Evolutionary conservation across 2,329 filamentous ascomycete species (phyloP), one percentile per base, ranked within the genome.

Genomic region (Fusarium sp.): DNA sequence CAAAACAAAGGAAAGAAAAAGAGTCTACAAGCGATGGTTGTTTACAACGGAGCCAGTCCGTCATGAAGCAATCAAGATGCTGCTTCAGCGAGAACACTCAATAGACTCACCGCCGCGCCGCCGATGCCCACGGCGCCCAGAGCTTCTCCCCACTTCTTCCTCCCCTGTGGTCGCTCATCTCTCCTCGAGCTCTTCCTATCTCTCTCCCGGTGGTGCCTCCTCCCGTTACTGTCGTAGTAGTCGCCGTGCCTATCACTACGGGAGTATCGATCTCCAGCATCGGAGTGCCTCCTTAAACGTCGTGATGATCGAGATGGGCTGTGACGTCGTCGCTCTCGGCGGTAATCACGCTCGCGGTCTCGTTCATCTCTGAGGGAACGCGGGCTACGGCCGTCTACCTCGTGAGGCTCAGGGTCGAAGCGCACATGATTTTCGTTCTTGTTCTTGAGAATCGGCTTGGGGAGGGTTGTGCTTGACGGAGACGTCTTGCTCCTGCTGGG

Each of bases 371-470:
- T 79, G 55, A 73, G 75, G 35, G 78, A 79, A 11, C 74, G 76
- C 27, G 77, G 67, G 46, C 75, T 77, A 29, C 77, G 77, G 2
- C 78, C 61, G 57, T 84, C 79, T 46, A 89, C 77, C 77, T 89
- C 83, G 63, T 84, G 79, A 17, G 85, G 84, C 74, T 87, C 84
- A 1, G 85, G 83, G 40, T 87, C 85, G 67, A 89, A 89, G 5
- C 85, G 85, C 6, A 91, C 88, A 53, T 87, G 87, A 67, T 90
- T 87, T 55, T 86, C 86, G 68, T 89, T 89, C 74, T 85, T 87
- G 77, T 91, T 91, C 82, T 91, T 91, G 20, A 91, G 82, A n/a
- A 91, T 91, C 6, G 88, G 86, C 74, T 90, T 90, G 2, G 89
- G 89, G 67, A 77, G 78, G 4, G 81, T 78, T 6, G 81, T 82